Evolutionary conservation across 1,284 basidiomycete species (phyloP).

Genomic region (Tremellales sp.): DNA sequence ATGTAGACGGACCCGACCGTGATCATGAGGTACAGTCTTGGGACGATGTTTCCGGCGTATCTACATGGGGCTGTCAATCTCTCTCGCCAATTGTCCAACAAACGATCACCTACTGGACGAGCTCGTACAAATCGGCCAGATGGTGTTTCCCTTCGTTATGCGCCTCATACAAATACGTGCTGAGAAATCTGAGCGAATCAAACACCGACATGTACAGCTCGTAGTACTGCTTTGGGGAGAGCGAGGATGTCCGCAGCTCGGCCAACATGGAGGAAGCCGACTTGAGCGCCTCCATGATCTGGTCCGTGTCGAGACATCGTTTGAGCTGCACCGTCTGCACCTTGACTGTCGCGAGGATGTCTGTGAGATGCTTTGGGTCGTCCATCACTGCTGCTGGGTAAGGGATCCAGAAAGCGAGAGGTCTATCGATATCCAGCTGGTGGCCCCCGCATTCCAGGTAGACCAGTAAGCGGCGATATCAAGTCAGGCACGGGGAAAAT

Average conservation of each 20-base stretch:
- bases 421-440: too few species aligned
- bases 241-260: constrained; percentile 82
- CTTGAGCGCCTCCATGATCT: constrained; percentile 96
- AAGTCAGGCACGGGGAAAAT: too few species aligned
- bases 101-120: constrained; percentile 71
- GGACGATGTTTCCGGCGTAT: constrained; percentile 64
- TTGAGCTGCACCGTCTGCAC: constrained; percentile 92
- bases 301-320: constrained; percentile 82
- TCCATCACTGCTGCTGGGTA: constrained; percentile 19
- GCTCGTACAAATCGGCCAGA: constrained; percentile 91
- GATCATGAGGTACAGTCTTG: constrained; percentile 93
- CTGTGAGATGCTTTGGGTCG: constrained; percentile 43
- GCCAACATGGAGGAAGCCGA: constrained; percentile 92
- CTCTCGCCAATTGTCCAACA: not conserved
- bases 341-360: constrained; percentile 64
- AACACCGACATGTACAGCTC: constrained; percentile 98
- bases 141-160: constrained; percentile 84
- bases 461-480: too few species aligned
- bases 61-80: constrained; percentile 19
- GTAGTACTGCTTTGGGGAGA: constrained; percentile 94
- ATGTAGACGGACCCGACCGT: constrained; percentile 97
- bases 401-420: too few species aligned
- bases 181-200: constrained; percentile 85
- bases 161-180: constrained; percentile 90
- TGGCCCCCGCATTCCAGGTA: too few species aligned